These are phyloP conservation scores for Neoboletus magnificus DNA, from an alignment of 768 basidiomycete species.

Conservation along the genomic window DNA sequence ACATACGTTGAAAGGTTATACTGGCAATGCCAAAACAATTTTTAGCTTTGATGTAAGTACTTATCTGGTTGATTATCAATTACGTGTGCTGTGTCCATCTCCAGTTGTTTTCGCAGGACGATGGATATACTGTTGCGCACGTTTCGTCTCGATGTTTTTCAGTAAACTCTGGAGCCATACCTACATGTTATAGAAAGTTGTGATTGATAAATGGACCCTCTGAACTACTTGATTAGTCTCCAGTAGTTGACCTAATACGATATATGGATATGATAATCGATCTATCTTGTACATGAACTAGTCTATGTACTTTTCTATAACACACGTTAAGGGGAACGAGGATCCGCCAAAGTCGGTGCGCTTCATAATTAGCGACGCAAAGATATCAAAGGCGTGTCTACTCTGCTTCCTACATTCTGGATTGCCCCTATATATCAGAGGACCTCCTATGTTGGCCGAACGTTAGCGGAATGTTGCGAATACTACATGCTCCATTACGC, in stretches of 20 bases:
- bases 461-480: background rate
- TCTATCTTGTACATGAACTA: too few relatives aligned
- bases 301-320: background rate
- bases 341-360: too few relatives aligned
- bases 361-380: background rate
- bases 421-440: background rate
- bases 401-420: too few relatives aligned
- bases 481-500: background rate
- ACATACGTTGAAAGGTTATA: conserved; percentile 11
- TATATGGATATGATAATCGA: too few relatives aligned
- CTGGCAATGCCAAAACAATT: conserved; percentile 5
- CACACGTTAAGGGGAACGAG: too few relatives aligned
- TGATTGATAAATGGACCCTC: too few relatives aligned
- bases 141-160: background rate
- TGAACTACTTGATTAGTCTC: too few relatives aligned
- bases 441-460: background rate
- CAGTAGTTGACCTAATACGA: too few relatives aligned
- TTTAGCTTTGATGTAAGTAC: background rate
- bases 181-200: too few relatives aligned
- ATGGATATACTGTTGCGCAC: background rate
- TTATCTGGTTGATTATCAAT: conserved; percentile 3
- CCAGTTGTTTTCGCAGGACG: background rate
- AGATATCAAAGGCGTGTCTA: too few relatives aligned
- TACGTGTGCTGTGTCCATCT: background rate
- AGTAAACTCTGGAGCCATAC: background rate